phyloP scores from a whole-genome alignment of 192 early-diverging fungal genomes.

The Podila verticillata region DNA sequence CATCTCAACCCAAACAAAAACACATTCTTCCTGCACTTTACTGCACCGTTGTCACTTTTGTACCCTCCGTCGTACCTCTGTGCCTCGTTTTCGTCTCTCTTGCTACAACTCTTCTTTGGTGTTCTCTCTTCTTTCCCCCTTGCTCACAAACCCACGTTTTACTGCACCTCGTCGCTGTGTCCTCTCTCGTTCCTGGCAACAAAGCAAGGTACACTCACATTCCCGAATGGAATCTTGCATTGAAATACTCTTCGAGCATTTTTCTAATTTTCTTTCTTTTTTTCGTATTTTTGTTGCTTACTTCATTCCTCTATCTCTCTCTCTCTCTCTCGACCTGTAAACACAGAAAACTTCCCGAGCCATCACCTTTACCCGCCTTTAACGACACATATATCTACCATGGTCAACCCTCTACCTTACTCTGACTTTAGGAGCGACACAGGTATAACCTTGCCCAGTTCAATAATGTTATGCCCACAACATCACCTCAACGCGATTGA shows the following conservation, averaged over 20 bases:
- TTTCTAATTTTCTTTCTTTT: neutral
- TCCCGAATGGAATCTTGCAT: too few relatives aligned
- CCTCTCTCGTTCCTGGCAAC: neutral
- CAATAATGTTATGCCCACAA: too few relatives aligned
- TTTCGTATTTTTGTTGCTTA: neutral
- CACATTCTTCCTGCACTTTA: neutral
- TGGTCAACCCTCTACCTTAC: conserved; percentile 26
- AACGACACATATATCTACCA: conserved; percentile 1
- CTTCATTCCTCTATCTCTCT: neutral
- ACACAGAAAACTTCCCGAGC: neutral
- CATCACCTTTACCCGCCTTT: neutral
- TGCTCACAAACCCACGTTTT: neutral
- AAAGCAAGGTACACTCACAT: too few relatives aligned
- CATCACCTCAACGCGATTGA: neutral
- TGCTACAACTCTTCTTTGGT: neutral
- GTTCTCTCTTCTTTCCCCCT: neutral
- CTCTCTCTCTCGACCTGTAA: too few relatives aligned
- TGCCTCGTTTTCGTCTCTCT: too few relatives aligned
- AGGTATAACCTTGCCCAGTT: conserved; percentile 13
- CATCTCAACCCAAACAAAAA: neutral
- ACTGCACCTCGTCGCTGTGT: neutral
- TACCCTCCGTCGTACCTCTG: neutral
- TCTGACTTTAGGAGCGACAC: conserved; percentile 64
- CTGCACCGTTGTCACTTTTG: neutral
- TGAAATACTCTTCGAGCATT: neutral